phyloP scores from a whole-genome alignment of 75 land plant species.

The Pinus albicaulis region DNA sequence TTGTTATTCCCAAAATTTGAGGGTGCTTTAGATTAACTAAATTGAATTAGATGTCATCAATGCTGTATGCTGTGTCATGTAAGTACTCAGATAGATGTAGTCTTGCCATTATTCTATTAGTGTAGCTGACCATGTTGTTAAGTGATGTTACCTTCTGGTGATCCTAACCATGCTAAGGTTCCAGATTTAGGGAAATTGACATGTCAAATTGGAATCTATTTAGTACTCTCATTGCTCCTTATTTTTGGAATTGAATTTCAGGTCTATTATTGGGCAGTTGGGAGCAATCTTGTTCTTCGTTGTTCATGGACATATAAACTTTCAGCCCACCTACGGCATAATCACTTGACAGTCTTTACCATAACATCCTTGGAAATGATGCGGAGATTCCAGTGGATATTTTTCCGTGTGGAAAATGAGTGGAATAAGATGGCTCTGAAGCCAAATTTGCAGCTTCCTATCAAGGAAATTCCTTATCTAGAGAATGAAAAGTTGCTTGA shows the following conservation, averaged over 20 bases:
- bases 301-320: conserved; percentile 99
- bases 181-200: not conserved
- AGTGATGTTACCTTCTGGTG: not conserved
- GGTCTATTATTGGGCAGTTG: conserved; percentile 91
- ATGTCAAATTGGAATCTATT: not conserved
- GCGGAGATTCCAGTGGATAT: conserved; percentile 95
- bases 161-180: not conserved
- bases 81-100: not conserved
- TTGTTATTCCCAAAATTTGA: not conserved
- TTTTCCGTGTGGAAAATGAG: conserved; percentile 97
- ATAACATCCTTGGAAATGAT: conserved; percentile 62
- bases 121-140: not conserved
- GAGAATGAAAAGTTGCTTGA: conserved; percentile 63
- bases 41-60: not conserved
- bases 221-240: too few species aligned
- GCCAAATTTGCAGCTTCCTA: conserved; percentile 35
- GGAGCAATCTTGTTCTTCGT: conserved; percentile 83
- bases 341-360: conserved; percentile 22
- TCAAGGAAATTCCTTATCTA: conserved; percentile 33
- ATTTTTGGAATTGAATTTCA: conserved; percentile 23
- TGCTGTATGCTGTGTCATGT: not conserved
- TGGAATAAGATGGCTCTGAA: conserved; percentile 73
- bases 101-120: not conserved
- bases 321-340: conserved; percentile 96
- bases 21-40: not conserved